A percentile compares a stretch with the other conserved stretches of the same genome.
Conservation (phyloP, 2,329 filamentous ascomycete genomes). For the Trichoderma endophyticum region DNA sequence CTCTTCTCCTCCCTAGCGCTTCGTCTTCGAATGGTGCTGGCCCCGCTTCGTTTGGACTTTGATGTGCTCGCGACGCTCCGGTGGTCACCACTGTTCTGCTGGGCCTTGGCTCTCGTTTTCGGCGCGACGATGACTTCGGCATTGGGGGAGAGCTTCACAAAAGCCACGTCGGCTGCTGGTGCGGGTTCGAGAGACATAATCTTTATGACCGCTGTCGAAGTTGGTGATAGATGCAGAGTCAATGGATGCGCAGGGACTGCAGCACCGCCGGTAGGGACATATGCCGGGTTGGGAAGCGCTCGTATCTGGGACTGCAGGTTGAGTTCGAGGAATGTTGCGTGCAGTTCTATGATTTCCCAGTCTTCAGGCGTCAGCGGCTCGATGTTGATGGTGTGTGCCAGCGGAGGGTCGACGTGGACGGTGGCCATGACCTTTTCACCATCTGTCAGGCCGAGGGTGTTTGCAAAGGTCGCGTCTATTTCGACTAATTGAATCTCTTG, state of each 20-base stretch:
- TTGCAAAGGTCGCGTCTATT: slow-evolving; percentile 80
- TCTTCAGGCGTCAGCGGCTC: slow-evolving; percentile 93
- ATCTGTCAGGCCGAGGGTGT: slow-evolving; percentile 71
- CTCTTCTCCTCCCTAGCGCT: slow-evolving; percentile 61
- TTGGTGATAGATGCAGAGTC: slow-evolving; percentile 89
- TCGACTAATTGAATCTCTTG: slow-evolving; percentile 78
- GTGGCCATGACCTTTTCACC: slow-evolving; percentile 71
- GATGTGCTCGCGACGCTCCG: slow-evolving; percentile 78
- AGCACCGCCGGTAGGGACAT: slow-evolving; percentile 49
- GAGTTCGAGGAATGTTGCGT: slow-evolving; percentile 91
- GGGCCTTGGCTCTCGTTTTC: slow-evolving; percentile 73
- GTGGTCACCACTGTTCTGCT: slow-evolving; percentile 66
- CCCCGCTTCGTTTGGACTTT: slow-evolving; percentile 73
- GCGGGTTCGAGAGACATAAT: slow-evolving; percentile 79
- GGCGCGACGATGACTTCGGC: slow-evolving; percentile 97
- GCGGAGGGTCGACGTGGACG: slow-evolving; percentile 84
- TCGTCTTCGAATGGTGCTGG: slow-evolving; percentile 63
- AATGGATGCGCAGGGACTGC: slow-evolving; percentile 68
- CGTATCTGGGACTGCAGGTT: slow-evolving; percentile 92
- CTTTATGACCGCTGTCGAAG: slow-evolving; percentile 88
- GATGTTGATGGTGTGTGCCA: slow-evolving; percentile 93
- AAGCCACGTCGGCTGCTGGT: slow-evolving; percentile 64
- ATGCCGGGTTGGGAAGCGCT: slow-evolving; percentile 82
- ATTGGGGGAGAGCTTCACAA: slow-evolving; percentile 89
- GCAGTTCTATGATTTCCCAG: slow-evolving; percentile 98